phyloP scores from a whole-genome alignment of 2,329 filamentous ascomycete species.

The Paecilomyces variotii region DNA sequence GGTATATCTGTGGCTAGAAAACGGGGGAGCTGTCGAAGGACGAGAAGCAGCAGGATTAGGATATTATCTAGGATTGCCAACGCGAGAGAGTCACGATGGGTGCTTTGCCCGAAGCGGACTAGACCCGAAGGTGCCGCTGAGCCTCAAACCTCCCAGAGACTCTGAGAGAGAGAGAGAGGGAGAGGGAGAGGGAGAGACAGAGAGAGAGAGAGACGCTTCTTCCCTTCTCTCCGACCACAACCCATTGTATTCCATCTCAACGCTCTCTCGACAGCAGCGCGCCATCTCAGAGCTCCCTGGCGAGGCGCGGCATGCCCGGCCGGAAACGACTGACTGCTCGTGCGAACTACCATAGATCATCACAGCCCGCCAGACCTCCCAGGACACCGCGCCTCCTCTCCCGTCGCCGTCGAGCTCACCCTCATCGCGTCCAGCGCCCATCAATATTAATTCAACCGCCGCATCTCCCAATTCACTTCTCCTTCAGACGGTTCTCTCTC shows the following conservation, averaged over 20 bases:
- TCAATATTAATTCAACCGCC: neutral
- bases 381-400: neutral
- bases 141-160: neutral
- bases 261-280: neutral
- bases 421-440: neutral
- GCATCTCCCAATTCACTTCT: neutral
- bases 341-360: neutral
- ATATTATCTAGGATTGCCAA: constrained; percentile 4
- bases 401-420: neutral
- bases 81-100: constrained; percentile 8
- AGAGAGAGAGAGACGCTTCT: constrained; percentile 5
- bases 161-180: constrained; percentile 8
- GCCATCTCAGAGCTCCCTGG: neutral
- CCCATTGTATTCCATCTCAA: neutral
- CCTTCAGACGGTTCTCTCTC: neutral
- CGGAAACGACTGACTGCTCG: constrained; percentile 12
- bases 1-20: constrained; percentile 10
- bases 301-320: constrained; percentile 3
- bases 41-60: constrained; percentile 1
- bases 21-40: constrained; percentile 8
- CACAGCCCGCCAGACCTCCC: neutral
- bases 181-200: constrained; percentile 2
- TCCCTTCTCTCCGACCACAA: neutral
- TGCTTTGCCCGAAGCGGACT: neutral
- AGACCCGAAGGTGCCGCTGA: neutral